Base-by-base conservation (phyloP, 768 basidiomycete genomes). In the Cyathus striatus region DNA sequence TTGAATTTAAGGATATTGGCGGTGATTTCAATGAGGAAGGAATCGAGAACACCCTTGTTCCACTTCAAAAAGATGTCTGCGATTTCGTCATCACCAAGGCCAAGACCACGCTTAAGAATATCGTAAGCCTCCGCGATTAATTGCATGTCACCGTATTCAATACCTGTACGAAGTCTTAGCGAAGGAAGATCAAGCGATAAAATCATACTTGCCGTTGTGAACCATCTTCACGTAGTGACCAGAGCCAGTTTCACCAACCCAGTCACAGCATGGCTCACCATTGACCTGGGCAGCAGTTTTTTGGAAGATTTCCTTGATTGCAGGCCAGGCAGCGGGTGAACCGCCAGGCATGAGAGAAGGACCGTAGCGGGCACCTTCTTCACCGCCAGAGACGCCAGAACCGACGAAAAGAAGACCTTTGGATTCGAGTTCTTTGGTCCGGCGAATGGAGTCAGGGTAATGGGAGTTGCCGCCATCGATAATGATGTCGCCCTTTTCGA, bases 151-250 rank as follows among this genome's bases (percentile, higher is more conserved):
- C 90, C 94, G 61, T 97, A 97, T 67, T 99, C 96, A 65, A 99
- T 99, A 73, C 95, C 95, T 94, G 24, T 30, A 32, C 24, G 40
- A 44, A 38, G 38, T 42, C n/a, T 18, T 23, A 48, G 35, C 55
- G 36, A 35, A 49, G 39, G 26, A 36, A 44, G 30, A 27, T 12
- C 41, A 17, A 36, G 20, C 34, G 36, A 45, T 27, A 20, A 23
- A 5, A 40, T 27, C 32, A 55, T 63, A 85, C n/a, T n/a, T n/a
- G n/a, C 90, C 90, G 46, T 92, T 91, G 74, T 99, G 95, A 49
- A 99, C 95, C 95, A 99, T 98, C 77, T 99, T 99, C 68, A 99
- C 95, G 66, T 98, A 99, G 75, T 98, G 95, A 23, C 92, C 94
- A 38, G 90, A 75, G 46, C 93, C 96, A 48, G 83, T 86, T 68